These are phyloP conservation scores for Pueraria montana DNA, from an alignment of 306 rosid genomes.

Conservation along the genomic window DNA sequence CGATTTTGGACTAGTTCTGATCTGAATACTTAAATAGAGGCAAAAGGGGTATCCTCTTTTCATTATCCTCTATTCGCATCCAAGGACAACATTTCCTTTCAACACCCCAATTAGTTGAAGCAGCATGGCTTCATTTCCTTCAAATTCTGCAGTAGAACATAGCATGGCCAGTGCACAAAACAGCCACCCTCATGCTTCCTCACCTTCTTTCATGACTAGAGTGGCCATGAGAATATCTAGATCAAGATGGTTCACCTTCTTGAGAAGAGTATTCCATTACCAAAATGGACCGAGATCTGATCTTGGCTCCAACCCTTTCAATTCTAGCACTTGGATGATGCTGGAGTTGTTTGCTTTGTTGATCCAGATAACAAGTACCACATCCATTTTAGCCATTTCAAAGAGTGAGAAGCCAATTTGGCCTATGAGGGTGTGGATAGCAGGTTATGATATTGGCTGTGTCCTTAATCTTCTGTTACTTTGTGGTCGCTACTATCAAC, in stretches of 20 bases:
- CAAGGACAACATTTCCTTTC: slow-evolving; percentile 35
- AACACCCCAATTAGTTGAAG: slow-evolving; percentile 49
- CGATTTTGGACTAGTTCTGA: slow-evolving; percentile 43
- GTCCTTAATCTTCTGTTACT: slow-evolving; percentile 73
- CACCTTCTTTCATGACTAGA: slow-evolving; percentile 58
- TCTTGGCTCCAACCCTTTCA: slow-evolving; percentile 84
- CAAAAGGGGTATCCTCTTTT: slow-evolving; percentile 31
- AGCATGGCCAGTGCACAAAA: slow-evolving; percentile 43
- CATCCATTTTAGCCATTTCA: slow-evolving; percentile 69
- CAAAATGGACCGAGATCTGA: slow-evolving; percentile 89
- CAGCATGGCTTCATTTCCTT: slow-evolving; percentile 55
- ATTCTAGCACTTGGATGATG: slow-evolving; percentile 86
- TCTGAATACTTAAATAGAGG: slow-evolving; percentile 42
- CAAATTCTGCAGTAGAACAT: slow-evolving; percentile 56
- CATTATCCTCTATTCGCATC: slow-evolving; percentile 12
- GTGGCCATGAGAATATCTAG: slow-evolving; percentile 84
- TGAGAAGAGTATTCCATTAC: slow-evolving; percentile 91
- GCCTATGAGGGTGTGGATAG: slow-evolving; percentile 96
- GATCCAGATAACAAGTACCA: slow-evolving; percentile 68
- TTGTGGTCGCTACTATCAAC: slow-evolving; percentile 70
- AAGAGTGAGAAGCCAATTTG: slow-evolving; percentile 85
- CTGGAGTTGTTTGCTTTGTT: slow-evolving; percentile 73
- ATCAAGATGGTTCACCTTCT: slow-evolving; percentile 85
- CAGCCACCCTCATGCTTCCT: slow-evolving; percentile 44
- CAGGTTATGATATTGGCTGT: slow-evolving; percentile 85